Evolutionary conservation across 2,329 filamentous ascomycete genomes (phyloP), one percentile per base, ranked within the genome.

Genomic region (Fusarium stilboides): DNA sequence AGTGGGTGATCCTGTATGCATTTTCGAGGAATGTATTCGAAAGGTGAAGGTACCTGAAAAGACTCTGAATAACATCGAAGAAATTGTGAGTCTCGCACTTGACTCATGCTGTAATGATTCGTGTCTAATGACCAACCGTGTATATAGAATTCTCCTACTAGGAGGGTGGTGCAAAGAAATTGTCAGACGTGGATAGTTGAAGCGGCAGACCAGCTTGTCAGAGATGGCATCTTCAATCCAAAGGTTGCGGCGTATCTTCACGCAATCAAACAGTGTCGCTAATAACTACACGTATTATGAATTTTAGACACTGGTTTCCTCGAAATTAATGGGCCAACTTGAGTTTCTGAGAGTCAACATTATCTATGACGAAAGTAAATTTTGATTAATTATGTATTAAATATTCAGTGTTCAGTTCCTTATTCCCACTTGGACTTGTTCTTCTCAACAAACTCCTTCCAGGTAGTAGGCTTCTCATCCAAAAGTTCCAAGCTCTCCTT

Each of bases 371-470:
- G 5, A 13, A 31, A 10, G 9, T 31, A 12, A 3, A 13, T 31
- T 31, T 31, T 31, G 10, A 31, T 31, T 31, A 31, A 4, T 31
- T 31, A 4, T 31, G 5, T 31, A 13, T 31, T 5, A 13, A 31
- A 2, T 31, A 31, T 31, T 13, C 28, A 31, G 10, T 5, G 10
- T 31, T 1, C 28, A 31, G 28, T 31, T 31, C 28, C 34, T n/a
- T 54, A 65, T 7, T 61, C 52, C 77, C 77, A 80, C 46, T 74
- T 76, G 0, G 69, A 59, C 65, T 68, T 78, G 62, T 79, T 73
- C 57, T 71, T 59, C 46, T 75, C 70, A 6, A 81, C 71, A 71
- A 78, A 80, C 6, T 79, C 76, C 71, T 76, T 80, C 80, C 80
- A 82, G 5, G 75, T 77, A 1, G 76, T 79, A 3, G 80, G 76